Conservation (phyloP, 768 basidiomycete genomes). For the Calocybe gangraenosa region DNA sequence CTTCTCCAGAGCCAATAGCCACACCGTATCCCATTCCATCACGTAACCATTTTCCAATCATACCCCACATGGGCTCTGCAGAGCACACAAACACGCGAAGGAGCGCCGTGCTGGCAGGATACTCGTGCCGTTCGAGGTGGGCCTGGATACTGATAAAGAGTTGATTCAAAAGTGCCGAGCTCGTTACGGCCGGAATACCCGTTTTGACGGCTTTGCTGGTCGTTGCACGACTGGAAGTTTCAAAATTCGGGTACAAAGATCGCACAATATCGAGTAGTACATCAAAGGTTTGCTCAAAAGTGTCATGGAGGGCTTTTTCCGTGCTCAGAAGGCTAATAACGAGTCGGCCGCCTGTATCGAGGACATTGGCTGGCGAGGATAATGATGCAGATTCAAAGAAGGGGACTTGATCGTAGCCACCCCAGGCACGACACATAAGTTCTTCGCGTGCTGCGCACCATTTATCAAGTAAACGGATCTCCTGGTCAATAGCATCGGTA, state of each 20-base stretch:
- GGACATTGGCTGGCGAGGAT: not conserved
- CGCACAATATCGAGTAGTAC: slow-evolving; percentile 50
- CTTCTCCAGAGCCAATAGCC: slow-evolving; percentile 25
- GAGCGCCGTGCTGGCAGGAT: slow-evolving; percentile 48
- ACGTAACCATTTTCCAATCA: slow-evolving; percentile 68
- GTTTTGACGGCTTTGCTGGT: slow-evolving; percentile 9
- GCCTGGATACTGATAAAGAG: slow-evolving; percentile 55
- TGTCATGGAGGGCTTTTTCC: slow-evolving; percentile 53
- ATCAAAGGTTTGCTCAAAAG: slow-evolving; percentile 55
- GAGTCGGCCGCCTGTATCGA: not conserved
- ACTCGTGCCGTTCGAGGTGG: slow-evolving; percentile 50
- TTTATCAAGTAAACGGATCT: slow-evolving; percentile 52
- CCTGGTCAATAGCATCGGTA: slow-evolving; percentile 64
- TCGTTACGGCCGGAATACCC: slow-evolving; percentile 46
- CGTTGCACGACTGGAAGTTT: slow-evolving; percentile 18
- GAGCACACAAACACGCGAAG: slow-evolving; percentile 58
- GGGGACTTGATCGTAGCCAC: slow-evolving; percentile 18
- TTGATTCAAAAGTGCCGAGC: slow-evolving; percentile 58
- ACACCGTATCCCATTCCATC: slow-evolving; percentile 62
- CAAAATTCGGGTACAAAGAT: slow-evolving; percentile 22
- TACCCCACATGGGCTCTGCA: slow-evolving; percentile 70
- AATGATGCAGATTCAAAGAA: not conserved
- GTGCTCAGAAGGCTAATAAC: slow-evolving; percentile 64
- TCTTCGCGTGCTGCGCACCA: slow-evolving; percentile 76
- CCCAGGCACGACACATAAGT: slow-evolving; percentile 55